Evolutionary conservation across 2,329 filamentous ascomycete species (phyloP), one percentile per base, ranked within the genome.

Genomic region (Blumeriella jaapii): DNA sequence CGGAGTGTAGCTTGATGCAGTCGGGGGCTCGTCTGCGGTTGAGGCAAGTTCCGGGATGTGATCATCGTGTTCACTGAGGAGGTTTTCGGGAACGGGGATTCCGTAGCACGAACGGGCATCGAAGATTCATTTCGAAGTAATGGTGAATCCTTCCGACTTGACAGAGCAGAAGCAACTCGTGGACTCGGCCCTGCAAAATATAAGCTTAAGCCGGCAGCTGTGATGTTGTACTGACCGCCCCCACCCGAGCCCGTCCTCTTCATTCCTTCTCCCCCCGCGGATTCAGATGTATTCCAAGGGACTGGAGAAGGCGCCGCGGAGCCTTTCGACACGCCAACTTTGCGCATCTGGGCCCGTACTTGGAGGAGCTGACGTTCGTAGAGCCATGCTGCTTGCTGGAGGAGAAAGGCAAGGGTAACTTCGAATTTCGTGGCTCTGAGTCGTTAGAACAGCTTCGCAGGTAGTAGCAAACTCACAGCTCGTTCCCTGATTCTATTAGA

Each of bases 361-460:
- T 95, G 85, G 1, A 83, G 82, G 17, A 93, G 72, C 61, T 96
- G 85, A 33, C 83, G 71, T 56, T 96, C 87, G 54, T 91, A 94
- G 5, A 96, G 72, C 72, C 86, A 94, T 58, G 85, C 86, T 44
- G 86, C 86, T 60, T 98, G 86, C 55, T 94, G 84, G 11, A 95
- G 72, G 19, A 98, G 69, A 53, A 96, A 96, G 25, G 85, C 71
- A 39, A 93, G 74, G 16, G 83, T 80, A 13, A 95, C 89, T 44
- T 87, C 72, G 59, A 95, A 94, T 29, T 74, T 68, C 34, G 71
- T 66, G 29, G 83, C 84, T 54, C 80, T 81, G 31, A 20, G 13
- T 18, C 18, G 11, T 15, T 22, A 38, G 16, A 35, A 49, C 33
- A 41, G 38, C 31, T 41, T 22, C 23, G 14, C 12, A 17, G 14